Percentiles rank a stretch among this genome's conserved stretches.
These are phyloP conservation scores for Capillidium heterosporum DNA, from an alignment of 371 early-diverging fungal genomes.

Conservation along the genomic window DNA sequence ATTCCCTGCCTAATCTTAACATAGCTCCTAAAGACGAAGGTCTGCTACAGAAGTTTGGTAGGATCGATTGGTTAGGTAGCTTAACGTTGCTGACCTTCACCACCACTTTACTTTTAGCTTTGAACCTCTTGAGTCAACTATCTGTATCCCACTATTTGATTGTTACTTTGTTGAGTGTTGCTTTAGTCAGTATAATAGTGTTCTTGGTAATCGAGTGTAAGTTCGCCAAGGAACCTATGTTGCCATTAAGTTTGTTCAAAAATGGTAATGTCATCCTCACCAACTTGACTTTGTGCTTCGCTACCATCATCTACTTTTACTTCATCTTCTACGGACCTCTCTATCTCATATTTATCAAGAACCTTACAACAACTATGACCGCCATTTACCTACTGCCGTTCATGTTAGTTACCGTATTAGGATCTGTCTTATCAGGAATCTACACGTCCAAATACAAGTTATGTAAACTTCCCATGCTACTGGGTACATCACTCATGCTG, in stretches of 20 bases:
- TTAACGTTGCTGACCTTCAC: not conserved
- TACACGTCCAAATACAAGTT: not conserved
- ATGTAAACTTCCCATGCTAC: not conserved
- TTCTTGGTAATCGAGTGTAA: slow-evolving; percentile 36
- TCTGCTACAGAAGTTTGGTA: slow-evolving; percentile 22
- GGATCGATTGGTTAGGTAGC: slow-evolving; percentile 10
- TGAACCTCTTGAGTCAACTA: slow-evolving; percentile 39
- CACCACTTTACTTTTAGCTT: slow-evolving; percentile 22
- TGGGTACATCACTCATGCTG: not conserved
- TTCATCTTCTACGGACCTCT: slow-evolving; percentile 45
- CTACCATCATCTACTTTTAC: slow-evolving; percentile 28
- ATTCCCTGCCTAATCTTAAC: too few species aligned
- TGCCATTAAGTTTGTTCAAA: slow-evolving; percentile 12
- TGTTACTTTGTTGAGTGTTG: slow-evolving; percentile 31
- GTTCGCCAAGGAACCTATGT: slow-evolving; percentile 19
- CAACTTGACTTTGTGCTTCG: slow-evolving; percentile 23
- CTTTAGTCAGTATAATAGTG: slow-evolving; percentile 35
- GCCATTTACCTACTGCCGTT: slow-evolving; percentile 48
- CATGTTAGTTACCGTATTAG: slow-evolving; percentile 19
- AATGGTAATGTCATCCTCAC: slow-evolving; percentile 11
- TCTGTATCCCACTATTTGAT: slow-evolving; percentile 25
- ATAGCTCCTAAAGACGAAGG: slow-evolving; percentile 21
- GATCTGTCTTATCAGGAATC: slow-evolving; percentile 13
- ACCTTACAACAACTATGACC: slow-evolving; percentile 21
- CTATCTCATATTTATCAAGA: slow-evolving; percentile 54